Conservation (phyloP, 208 protist species). For the Phytomonas sp. region DNA sequence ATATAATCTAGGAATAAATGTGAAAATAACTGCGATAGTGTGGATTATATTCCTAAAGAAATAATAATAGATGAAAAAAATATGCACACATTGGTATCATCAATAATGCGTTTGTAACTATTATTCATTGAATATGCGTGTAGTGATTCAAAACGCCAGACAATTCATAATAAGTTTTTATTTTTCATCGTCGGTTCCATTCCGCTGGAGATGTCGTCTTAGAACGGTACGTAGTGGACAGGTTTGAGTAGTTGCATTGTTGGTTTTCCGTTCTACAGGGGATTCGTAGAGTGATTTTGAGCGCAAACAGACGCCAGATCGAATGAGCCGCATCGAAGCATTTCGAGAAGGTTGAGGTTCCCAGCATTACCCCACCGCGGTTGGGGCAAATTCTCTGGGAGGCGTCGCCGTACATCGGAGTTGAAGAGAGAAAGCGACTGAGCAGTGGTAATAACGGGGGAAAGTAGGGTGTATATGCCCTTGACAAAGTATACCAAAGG, state of each 20-base stretch:
- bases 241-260: not conserved
- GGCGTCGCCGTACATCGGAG: constrained; percentile 56
- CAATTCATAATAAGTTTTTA: not conserved
- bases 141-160: not conserved
- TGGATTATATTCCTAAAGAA: constrained; percentile 5
- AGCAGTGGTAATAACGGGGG: constrained; percentile 59
- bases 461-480: constrained; percentile 70
- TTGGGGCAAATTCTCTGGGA: constrained; percentile 19
- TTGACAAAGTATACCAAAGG: constrained; percentile 82
- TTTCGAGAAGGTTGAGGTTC: constrained; percentile 49
- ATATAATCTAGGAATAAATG: not conserved
- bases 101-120: not conserved
- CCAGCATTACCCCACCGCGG: constrained; percentile 25
- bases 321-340: constrained; percentile 59
- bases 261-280: not conserved
- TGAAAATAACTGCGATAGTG: not conserved
- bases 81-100: not conserved
- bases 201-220: not conserved
- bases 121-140: not conserved
- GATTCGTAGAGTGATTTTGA: not conserved
- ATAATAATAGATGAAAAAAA: constrained; percentile 8
- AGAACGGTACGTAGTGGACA: not conserved
- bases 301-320: constrained; percentile 28
- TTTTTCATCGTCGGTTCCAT: not conserved
- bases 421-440: constrained; percentile 82